phyloP scores from a whole-genome alignment of 1,284 basidiomycete species.

The Ceratobasidium sp. region DNA sequence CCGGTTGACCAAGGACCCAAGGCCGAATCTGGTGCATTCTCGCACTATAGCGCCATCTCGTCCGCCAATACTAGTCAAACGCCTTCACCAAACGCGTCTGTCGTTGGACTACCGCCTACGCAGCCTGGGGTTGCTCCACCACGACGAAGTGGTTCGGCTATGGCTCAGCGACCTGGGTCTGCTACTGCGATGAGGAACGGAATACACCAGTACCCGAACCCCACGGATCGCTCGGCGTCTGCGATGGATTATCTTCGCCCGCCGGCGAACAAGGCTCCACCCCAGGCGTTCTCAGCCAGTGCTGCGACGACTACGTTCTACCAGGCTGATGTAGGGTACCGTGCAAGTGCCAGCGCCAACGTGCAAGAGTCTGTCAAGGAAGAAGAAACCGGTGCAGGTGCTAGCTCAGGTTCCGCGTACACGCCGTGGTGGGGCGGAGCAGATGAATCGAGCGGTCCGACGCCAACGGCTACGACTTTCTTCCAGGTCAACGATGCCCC shows the following conservation, averaged over 20 bases:
- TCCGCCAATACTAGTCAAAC: conserved; percentile 74
- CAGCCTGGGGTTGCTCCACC: conserved; percentile 32
- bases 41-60: conserved; percentile 93
- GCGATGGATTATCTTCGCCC: conserved; percentile 73
- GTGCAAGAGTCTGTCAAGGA: conserved; percentile 18
- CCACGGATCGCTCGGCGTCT: conserved; percentile 74
- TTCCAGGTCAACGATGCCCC: conserved; percentile 56
- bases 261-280: conserved; percentile 56
- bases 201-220: conserved; percentile 51
- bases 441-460: conserved; percentile 59
- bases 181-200: conserved; percentile 60
- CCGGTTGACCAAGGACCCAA: conserved; percentile 54
- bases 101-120: conserved; percentile 51
- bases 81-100: conserved; percentile 72
- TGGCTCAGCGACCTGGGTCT: conserved; percentile 62
- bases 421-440: conserved; percentile 66
- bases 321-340: conserved; percentile 49
- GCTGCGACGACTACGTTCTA: conserved; percentile 59
- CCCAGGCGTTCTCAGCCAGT: conserved; percentile 63
- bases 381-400: neutral
- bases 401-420: conserved; percentile 36
- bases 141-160: conserved; percentile 37
- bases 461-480: conserved; percentile 74
- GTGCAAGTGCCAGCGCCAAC: neutral
- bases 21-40: conserved; percentile 79